Percentiles rank a stretch among this genome's conserved stretches.
These are phyloP conservation scores for Leishmania mexicana DNA, from an alignment of 208 protist genomes.

Conservation along the genomic window DNA sequence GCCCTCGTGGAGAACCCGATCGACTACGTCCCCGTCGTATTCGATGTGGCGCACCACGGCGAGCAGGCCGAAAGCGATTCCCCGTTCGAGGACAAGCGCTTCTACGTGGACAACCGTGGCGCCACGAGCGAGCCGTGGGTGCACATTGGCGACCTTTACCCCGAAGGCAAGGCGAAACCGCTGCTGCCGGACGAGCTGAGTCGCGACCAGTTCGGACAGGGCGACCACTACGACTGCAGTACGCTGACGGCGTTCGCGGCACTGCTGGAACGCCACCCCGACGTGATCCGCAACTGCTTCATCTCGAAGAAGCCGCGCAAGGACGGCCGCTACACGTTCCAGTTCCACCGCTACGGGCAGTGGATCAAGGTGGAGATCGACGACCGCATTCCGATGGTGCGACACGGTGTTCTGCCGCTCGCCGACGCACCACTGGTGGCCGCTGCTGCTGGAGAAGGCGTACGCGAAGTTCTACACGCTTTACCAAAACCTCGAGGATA, in stretches of 20 bases:
- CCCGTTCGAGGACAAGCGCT: slow-evolving; percentile 57
- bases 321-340: slow-evolving; percentile 15
- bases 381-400: slow-evolving; percentile 59
- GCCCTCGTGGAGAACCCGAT: slow-evolving; percentile 36
- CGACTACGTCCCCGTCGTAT: slow-evolving; percentile 56
- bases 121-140: slow-evolving; percentile 54
- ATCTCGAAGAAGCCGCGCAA: slow-evolving; percentile 51
- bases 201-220: slow-evolving; percentile 59
- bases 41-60: slow-evolving; percentile 30
- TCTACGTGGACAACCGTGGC: slow-evolving; percentile 51
- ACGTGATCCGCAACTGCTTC: slow-evolving; percentile 63
- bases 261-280: slow-evolving; percentile 48
- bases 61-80: slow-evolving; percentile 52
- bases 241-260: slow-evolving; percentile 52
- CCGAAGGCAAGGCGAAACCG: slow-evolving; percentile 53
- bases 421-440: slow-evolving; percentile 74
- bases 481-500: slow-evolving; percentile 64
- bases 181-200: slow-evolving; percentile 53
- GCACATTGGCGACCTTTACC: slow-evolving; percentile 75
- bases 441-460: slow-evolving; percentile 69
- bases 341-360: slow-evolving; percentile 15
- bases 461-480: slow-evolving; percentile 87
- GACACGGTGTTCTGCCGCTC: slow-evolving; percentile 68
- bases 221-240: slow-evolving; percentile 67
- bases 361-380: slow-evolving; percentile 58